Base-by-base conservation (phyloP, 768 basidiomycete species). In the Kwoniella sp. region DNA sequence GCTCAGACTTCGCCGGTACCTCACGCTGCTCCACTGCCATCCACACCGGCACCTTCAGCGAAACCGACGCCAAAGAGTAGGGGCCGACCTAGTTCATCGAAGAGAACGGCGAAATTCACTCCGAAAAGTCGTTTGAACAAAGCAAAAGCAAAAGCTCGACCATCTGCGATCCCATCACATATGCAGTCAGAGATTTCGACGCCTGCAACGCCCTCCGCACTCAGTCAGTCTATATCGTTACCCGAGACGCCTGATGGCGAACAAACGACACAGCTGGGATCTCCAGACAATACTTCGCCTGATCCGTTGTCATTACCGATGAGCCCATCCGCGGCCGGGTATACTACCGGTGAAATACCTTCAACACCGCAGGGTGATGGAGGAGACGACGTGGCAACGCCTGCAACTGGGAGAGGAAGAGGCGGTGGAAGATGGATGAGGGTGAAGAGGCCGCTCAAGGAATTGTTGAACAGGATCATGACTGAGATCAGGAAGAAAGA, bases 351-450 rank as follows among this genome's bases (percentile, higher is more conserved):
- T 4, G 57, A 62, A 0, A 30, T 7, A 41, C 47, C 51, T 0
- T 28, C 22, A 17, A 67, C 66, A 20, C 66, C 66, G 7, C 55
- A 55, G 1, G 29, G 29, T 20, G 61, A 56, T 30, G 48, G 37
- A 7, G 54, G 45, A 38, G 52, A 50, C 11, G 58, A 58, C n/a
- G 41, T 23, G 8, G 34, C 38, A 23, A 63, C 69, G 22, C 56
- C 61, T 13, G 38, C 41, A 15, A 52, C 37, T 4, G 23, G 30
- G 0, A 74, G 70, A 37, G 72, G 82, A 41, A 85, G 85, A 0
- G 86, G 74, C 1, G 83, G 75, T 56, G 84, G 65, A 12, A 75
- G 79, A 71, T 86, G 87, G 48, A 88, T 85, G 55, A 73, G 73
- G 31, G 22, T 70, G 15, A 73, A 74, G 64, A 73, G 68, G 56